Evolutionary conservation across 306 rosid genomes (phyloP).

Genomic region (Mimosa bimucronata): DNA sequence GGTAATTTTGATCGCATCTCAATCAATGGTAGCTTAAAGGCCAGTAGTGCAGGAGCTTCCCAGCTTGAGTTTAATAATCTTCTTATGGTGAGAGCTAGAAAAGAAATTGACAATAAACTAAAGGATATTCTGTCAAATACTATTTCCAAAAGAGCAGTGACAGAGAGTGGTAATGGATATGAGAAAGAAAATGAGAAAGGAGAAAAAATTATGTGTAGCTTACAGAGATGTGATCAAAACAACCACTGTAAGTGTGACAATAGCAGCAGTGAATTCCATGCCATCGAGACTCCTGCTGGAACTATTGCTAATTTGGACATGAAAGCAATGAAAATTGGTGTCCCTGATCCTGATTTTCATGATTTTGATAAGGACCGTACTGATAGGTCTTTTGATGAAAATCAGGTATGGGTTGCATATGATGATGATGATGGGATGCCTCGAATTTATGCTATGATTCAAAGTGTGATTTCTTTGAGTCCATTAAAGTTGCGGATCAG

Average conservation of each 20-base stretch:
- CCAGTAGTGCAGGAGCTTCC: conserved; percentile 44
- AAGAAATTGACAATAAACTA: conserved; percentile 52
- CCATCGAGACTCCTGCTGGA: conserved; percentile 18
- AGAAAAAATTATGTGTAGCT: conserved; percentile 21
- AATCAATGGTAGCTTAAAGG: conserved; percentile 37
- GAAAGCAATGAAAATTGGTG: conserved; percentile 49
- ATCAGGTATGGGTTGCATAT: conserved; percentile 74
- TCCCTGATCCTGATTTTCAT: conserved; percentile 71
- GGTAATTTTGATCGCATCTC: conserved; percentile 34
- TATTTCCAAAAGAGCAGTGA: conserved; percentile 32
- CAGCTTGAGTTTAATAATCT: conserved; percentile 49
- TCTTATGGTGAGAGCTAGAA: conserved; percentile 54
- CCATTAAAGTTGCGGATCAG: conserved; percentile 60
- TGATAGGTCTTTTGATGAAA: conserved; percentile 55
- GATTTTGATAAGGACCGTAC: conserved; percentile 64
- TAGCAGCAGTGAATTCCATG: conserved; percentile 11
- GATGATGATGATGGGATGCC: conserved; percentile 75
- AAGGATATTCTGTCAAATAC: conserved; percentile 46
- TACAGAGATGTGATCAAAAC: conserved; percentile 39
- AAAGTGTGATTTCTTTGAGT: conserved; percentile 46
- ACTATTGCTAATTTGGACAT: conserved; percentile 27
- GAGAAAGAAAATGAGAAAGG: conserved; percentile 29
- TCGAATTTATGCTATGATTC: conserved; percentile 67
- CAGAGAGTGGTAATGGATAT: conserved; percentile 35
- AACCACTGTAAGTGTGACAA: conserved; percentile 31